A percentile compares a stretch with the other conserved stretches of the same genome.
These are phyloP conservation scores for Solanum bulbocastanum DNA, from an alignment of 257 asterid genomes.

Conservation along the genomic window DNA sequence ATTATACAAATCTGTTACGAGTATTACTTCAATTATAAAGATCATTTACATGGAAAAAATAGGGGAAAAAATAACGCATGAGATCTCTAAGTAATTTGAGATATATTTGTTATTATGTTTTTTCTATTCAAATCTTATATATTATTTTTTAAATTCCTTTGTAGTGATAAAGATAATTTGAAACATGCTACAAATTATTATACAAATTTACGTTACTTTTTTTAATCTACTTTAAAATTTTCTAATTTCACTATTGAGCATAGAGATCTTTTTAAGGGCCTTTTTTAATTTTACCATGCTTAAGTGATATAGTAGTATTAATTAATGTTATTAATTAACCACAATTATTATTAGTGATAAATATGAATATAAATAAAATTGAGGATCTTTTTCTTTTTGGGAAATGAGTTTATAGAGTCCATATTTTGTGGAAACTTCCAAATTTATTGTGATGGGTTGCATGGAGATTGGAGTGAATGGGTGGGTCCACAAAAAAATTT, in stretches of 20 bases:
- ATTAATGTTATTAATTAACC: background rate
- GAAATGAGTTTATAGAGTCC: background rate
- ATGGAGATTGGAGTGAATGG: background rate
- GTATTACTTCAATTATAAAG: background rate
- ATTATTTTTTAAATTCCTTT: background rate
- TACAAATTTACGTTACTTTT: background rate
- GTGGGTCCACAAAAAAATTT: background rate
- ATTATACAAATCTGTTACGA: background rate
- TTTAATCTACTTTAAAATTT: background rate
- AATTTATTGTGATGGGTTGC: background rate
- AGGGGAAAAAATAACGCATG: accelerated
- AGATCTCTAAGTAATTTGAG: background rate
- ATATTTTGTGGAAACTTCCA: background rate
- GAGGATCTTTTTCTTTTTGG: background rate
- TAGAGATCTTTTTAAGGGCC: background rate
- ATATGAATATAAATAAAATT: background rate
- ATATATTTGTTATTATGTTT: background rate
- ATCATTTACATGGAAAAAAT: no score
- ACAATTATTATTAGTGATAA: background rate
- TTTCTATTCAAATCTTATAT: background rate
- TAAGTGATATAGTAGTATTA: background rate
- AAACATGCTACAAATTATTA: background rate
- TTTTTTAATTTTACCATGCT: background rate
- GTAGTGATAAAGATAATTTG: background rate
- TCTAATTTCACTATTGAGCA: background rate